Evolutionary conservation across 495 filamentous ascomycete species (phyloP).

Genomic region (Hypomontagnella submonticulosa): DNA sequence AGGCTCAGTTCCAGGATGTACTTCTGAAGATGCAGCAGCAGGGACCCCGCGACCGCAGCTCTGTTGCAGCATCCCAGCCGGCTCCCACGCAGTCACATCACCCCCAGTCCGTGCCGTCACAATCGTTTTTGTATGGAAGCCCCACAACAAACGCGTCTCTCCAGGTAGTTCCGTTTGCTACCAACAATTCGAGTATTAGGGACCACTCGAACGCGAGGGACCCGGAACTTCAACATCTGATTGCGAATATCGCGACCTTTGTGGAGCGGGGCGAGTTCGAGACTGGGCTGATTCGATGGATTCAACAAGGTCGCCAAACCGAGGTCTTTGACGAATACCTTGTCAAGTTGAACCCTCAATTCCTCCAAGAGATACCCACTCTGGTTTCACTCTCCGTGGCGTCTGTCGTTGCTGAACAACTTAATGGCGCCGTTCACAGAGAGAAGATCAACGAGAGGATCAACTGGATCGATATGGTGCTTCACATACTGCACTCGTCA

Average conservation of each 20-base stretch:
- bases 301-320: slow-evolving; percentile 78
- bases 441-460: slow-evolving; percentile 80
- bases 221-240: slow-evolving; percentile 71
- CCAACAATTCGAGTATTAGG: slow-evolving; percentile 52
- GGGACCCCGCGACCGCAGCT: slow-evolving; percentile 37
- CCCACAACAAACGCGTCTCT: slow-evolving; percentile 47
- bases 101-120: slow-evolving; percentile 24
- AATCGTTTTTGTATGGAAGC: slow-evolving; percentile 42
- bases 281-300: slow-evolving; percentile 77
- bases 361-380: slow-evolving; percentile 75
- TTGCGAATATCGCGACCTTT: slow-evolving; percentile 70
- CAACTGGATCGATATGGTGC: slow-evolving; percentile 78
- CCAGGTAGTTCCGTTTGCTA: slow-evolving; percentile 50
- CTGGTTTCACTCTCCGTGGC: slow-evolving; percentile 85
- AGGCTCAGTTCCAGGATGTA: slow-evolving; percentile 70
- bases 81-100: slow-evolving; percentile 21
- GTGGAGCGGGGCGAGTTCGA: slow-evolving; percentile 76
- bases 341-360: slow-evolving; percentile 75
- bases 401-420: slow-evolving; percentile 77
- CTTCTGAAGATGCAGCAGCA: slow-evolving; percentile 67
- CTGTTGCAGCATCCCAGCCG: slow-evolving; percentile 39
- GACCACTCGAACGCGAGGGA: slow-evolving; percentile 59
- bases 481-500: slow-evolving; percentile 60
- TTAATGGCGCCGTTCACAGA: slow-evolving; percentile 68
- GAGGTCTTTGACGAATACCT: slow-evolving; percentile 86